A percentile compares a stretch with the other conserved stretches of the same genome.
Evolutionary conservation across 1,284 basidiomycete species (phyloP).

Genomic region (Gomphus sp.): DNA sequence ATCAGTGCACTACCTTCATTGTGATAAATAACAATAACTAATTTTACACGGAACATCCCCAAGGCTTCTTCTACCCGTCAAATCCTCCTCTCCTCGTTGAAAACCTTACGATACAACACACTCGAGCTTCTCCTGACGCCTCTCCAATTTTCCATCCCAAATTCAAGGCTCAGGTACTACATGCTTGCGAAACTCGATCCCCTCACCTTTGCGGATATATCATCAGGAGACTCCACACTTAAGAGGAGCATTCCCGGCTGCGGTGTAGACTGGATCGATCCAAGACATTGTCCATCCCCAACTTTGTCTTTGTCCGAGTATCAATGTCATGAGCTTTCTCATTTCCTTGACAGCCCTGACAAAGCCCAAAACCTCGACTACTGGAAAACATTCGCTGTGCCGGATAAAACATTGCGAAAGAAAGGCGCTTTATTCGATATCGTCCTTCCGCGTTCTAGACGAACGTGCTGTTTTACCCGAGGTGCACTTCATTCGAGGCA

Average conservation of each 20-base stretch:
- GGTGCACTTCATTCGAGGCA: too few relatives aligned
- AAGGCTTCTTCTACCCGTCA: conserved; percentile 57
- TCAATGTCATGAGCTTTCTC: background rate
- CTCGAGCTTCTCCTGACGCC: conserved; percentile 62
- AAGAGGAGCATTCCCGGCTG: conserved; percentile 35
- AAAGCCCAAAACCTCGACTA: background rate
- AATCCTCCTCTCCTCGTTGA: conserved; percentile 40
- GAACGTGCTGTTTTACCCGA: conserved; percentile 72
- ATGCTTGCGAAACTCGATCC: conserved; percentile 31
- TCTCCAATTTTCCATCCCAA: conserved; percentile 67
- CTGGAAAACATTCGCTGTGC: conserved; percentile 28
- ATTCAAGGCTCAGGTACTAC: conserved; percentile 71
- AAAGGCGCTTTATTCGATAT: conserved; percentile 76
- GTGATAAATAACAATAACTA: conserved; percentile 7
- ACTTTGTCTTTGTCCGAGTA: background rate
- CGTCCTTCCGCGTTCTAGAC: conserved; percentile 47
- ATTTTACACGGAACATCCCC: background rate
- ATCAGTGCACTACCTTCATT: conserved; percentile 15
- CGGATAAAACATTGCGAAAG: conserved; percentile 55
- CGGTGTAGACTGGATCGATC: conserved; percentile 33
- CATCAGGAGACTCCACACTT: background rate
- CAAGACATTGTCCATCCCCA: conserved; percentile 15
- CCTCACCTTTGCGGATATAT: background rate
- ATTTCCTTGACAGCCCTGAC: background rate
- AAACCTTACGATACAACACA: conserved; percentile 43